Conservation (phyloP, 306 rosid genomes). For the Cicer cuneatum region DNA sequence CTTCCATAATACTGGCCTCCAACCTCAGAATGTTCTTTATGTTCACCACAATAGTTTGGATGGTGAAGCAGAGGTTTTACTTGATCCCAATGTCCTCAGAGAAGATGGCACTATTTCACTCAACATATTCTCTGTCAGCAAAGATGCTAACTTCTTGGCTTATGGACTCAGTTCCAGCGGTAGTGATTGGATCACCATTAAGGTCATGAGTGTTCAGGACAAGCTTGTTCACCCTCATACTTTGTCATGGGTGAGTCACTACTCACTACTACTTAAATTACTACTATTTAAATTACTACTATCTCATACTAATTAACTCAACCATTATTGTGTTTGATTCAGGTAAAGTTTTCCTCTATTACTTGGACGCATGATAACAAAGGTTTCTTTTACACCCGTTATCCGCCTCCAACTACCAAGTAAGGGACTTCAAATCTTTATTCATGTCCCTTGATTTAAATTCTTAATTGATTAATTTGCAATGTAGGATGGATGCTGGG, state of each 20-base stretch:
- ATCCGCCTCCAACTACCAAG: slow-evolving; percentile 76
- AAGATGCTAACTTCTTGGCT: slow-evolving; percentile 80
- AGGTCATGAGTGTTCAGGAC: slow-evolving; percentile 67
- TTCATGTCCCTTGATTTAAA: neutral
- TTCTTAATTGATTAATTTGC: slow-evolving; percentile 22
- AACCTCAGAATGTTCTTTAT: slow-evolving; percentile 74
- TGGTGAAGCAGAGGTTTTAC: slow-evolving; percentile 69
- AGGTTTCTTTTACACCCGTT: slow-evolving; percentile 92
- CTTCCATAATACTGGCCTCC: slow-evolving; percentile 89
- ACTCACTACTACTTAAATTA: neutral
- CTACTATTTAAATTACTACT: too few species aligned
- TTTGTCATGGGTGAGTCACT: slow-evolving; percentile 75
- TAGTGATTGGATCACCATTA: slow-evolving; percentile 88
- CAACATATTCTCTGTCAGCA: slow-evolving; percentile 55
- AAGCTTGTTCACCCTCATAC: slow-evolving; percentile 59
- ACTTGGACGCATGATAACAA: slow-evolving; percentile 89
- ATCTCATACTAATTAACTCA: neutral
- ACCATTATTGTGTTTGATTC: slow-evolving; percentile 9
- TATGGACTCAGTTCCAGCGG: slow-evolving; percentile 90
- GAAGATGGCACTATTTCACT: slow-evolving; percentile 83
- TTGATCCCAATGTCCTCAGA: slow-evolving; percentile 83
- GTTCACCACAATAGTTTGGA: slow-evolving; percentile 80
- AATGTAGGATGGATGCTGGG: slow-evolving; percentile 81
- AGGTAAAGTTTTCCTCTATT: slow-evolving; percentile 85
- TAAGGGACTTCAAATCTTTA: slow-evolving; percentile 45